Conservation (phyloP, 2,329 filamentous ascomycete species). For the Alternaria brassicicola region DNA sequence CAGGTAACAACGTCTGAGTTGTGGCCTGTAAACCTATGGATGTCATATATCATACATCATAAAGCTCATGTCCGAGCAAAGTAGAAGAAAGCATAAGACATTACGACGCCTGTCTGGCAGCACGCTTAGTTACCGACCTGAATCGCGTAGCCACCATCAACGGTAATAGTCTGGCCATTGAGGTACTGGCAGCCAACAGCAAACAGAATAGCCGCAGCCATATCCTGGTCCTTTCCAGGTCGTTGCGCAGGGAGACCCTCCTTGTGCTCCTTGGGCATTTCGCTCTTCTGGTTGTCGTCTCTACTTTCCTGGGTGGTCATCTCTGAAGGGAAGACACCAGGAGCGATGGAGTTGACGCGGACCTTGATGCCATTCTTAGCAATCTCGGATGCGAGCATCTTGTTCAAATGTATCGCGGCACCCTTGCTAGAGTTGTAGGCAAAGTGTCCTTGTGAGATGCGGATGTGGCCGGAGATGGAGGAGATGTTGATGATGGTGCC, state of each 20-base stretch:
- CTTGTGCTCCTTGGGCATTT: conserved; percentile 60
- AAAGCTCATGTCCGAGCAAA: not conserved
- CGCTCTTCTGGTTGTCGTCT: conserved; percentile 60
- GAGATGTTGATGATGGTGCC: conserved; percentile 55
- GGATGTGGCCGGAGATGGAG: conserved; percentile 54
- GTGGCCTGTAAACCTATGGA: not conserved
- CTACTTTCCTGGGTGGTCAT: conserved; percentile 61
- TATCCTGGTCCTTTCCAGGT: conserved; percentile 65
- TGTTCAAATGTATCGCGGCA: conserved; percentile 61
- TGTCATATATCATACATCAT: conserved; percentile 1
- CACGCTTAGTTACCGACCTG: conserved; percentile 40
- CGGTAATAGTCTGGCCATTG: conserved; percentile 56
- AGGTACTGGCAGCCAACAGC: conserved; percentile 58
- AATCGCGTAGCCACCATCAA: conserved; percentile 61
- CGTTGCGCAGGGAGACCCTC: conserved; percentile 57
- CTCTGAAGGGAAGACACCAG: conserved; percentile 63
- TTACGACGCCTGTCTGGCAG: not conserved
- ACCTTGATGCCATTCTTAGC: conserved; percentile 60
- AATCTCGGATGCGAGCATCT: conserved; percentile 61
- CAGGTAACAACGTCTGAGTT: not conserved
- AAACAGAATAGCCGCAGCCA: conserved; percentile 63
- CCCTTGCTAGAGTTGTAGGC: conserved; percentile 59
- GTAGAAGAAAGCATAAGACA: not conserved
- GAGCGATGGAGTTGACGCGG: conserved; percentile 63
- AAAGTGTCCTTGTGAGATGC: conserved; percentile 56